Evolutionary conservation across 192 early-diverging fungal species (phyloP), one percentile per base, ranked within the genome.

Genomic region (Coemansia interrupta): DNA sequence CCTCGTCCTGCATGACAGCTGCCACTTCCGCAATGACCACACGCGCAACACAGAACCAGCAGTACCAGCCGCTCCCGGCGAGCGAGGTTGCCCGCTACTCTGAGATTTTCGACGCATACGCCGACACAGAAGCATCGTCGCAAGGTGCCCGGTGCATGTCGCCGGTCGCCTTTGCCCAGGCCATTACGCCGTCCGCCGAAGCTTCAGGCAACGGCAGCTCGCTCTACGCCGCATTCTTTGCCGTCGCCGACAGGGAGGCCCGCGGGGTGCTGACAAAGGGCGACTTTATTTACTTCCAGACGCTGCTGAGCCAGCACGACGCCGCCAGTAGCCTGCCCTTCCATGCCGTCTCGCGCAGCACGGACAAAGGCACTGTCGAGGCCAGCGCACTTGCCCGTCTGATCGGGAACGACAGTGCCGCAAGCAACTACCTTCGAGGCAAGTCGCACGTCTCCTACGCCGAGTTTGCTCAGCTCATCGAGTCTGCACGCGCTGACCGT

Each of bases 311-410:
- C 20, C 63, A 60, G 11, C 70, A 82, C 18, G 80, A 83, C 56
- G 83, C 83, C 18, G 81, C 82, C 24, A 79, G 63, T 42, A 66
- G 76, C 45, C 56, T 85, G 54, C 65, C 78, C 11, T 83, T 82
- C 58, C 53, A 67, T 8, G 58, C 69, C 9, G 66, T 82, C 30
- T 68, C 64, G 11, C 54, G 28, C 17, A 22, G 18, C 36, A 18
- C 59, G 4, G 29, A 19, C 56, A 28, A 57, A 26, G 64, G 59
- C 32, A 41, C 60, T 32, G 42, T 63, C 23, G 57, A 53, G 10
- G 23, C 71, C 15, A 42, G 24, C 8, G 39, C 60, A 15, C 41
- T 72, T 43, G 51, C 47, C 18, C 43, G 47, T 17, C 55, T 74
- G 50, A 56, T 60, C n/a, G 53, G 48, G 29, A 52, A 20, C 32